Conservation (phyloP, 257 asterid genomes). For the Avicennia marina region DNA sequence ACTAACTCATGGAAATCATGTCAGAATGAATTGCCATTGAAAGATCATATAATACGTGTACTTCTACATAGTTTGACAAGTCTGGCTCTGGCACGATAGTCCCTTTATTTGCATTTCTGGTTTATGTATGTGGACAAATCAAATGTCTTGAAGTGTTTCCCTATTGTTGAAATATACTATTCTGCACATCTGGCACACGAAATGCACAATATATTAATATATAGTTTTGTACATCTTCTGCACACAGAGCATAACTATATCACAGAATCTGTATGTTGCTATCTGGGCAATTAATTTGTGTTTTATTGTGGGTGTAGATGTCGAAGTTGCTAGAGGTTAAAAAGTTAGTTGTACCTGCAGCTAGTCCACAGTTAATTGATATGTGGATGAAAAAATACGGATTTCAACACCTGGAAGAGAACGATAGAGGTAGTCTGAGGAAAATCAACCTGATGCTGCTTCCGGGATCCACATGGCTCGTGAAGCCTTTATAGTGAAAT, state of each 20-base stretch:
- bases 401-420: slow-evolving; percentile 32
- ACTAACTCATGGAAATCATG: background rate
- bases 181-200: too few relatives aligned
- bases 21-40: background rate
- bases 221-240: too few relatives aligned
- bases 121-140: background rate
- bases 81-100: too few relatives aligned
- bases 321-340: slow-evolving; percentile 37
- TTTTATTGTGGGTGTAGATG: slow-evolving; percentile 32
- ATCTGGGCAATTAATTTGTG: too few relatives aligned
- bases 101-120: background rate
- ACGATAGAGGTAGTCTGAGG: slow-evolving; percentile 32
- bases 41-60: background rate
- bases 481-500: slow-evolving; percentile 27
- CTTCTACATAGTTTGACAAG: background rate
- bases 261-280: too few relatives aligned
- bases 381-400: slow-evolving; percentile 58
- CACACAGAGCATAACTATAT: too few relatives aligned
- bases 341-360: slow-evolving; percentile 47
- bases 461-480: slow-evolving; percentile 50
- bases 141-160: background rate
- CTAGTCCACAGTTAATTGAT: slow-evolving; percentile 30
- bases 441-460: slow-evolving; percentile 45
- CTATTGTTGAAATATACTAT: background rate
- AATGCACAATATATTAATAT: too few relatives aligned